phyloP scores from a whole-genome alignment of 2,329 filamentous ascomycete species.

The Calonectria pteridis region DNA sequence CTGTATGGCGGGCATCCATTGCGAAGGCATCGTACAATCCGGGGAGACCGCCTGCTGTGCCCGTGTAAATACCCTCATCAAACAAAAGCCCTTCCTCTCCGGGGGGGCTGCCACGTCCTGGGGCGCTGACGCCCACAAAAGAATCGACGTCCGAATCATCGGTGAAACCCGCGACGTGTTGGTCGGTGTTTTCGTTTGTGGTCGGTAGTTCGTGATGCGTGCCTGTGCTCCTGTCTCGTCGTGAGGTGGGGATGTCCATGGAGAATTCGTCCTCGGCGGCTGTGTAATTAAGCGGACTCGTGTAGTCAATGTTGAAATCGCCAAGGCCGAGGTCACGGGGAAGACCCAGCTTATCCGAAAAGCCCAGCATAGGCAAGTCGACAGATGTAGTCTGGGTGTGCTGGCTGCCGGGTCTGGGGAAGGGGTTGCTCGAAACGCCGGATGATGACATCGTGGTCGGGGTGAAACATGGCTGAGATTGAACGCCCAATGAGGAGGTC shows the following conservation, averaged over 20 bases:
- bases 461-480: conserved; percentile 54
- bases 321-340: conserved; percentile 26
- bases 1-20: conserved; percentile 17
- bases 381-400: conserved; percentile 62
- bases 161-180: conserved; percentile 39
- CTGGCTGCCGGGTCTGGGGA: conserved; percentile 54
- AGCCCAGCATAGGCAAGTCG: conserved; percentile 45
- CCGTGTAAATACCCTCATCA: conserved; percentile 42
- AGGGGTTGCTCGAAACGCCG: conserved; percentile 55
- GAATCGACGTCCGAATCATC: conserved; percentile 47
- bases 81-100: conserved; percentile 45
- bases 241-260: conserved; percentile 30
- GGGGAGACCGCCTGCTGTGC: conserved; percentile 40
- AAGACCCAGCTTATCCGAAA: conserved; percentile 42
- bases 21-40: conserved; percentile 44
- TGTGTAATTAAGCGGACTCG: conserved; percentile 23
- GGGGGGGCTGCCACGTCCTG: conserved; percentile 11
- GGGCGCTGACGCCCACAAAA: conserved; percentile 39
- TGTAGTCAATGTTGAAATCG: conserved; percentile 2
- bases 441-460: conserved; percentile 45
- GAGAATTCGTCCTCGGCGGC: conserved; percentile 34
- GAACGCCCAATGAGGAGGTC: conserved; percentile 50
- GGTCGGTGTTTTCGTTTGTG: background rate
- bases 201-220: conserved; percentile 7
- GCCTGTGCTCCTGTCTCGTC: background rate